These are phyloP conservation scores for Kalaharituber pfeilii DNA, from an alignment of 2,329 filamentous ascomycete species.

Conservation along the genomic window DNA sequence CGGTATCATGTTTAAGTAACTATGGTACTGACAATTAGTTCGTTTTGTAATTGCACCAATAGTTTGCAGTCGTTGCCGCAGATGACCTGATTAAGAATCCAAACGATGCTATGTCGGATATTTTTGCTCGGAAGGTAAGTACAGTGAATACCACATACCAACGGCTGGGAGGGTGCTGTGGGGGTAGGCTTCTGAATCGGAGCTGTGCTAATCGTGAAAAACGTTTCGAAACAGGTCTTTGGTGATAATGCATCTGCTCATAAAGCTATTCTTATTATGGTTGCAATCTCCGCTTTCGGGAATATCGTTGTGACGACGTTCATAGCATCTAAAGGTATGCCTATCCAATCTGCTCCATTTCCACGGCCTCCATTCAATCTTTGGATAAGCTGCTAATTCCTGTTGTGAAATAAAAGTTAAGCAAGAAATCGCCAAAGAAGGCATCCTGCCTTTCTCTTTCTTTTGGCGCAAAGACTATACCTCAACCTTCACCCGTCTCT, in stretches of 20 bases:
- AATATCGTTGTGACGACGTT: slow-evolving; percentile 43
- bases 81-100: not conserved
- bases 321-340: slow-evolving; percentile 31
- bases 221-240: not conserved
- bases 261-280: slow-evolving; percentile 33
- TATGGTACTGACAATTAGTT: too few species aligned
- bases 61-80: slow-evolving; percentile 1
- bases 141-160: too few species aligned
- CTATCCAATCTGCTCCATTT: too few species aligned
- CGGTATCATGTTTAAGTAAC: too few species aligned
- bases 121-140: too few species aligned
- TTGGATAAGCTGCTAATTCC: too few species aligned
- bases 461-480: slow-evolving; percentile 30
- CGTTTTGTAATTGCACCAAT: too few species aligned
- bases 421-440: slow-evolving; percentile 44
- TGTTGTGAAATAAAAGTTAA: slow-evolving; percentile 35
- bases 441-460: slow-evolving; percentile 35
- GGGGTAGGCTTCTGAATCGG: too few species aligned
- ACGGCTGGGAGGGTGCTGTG: too few species aligned
- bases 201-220: too few species aligned
- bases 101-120: too few species aligned
- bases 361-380: too few species aligned
- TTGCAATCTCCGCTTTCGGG: slow-evolving; percentile 38
- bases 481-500: slow-evolving; percentile 23
- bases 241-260: slow-evolving; percentile 21